Base-by-base conservation (phyloP, 2,329 filamentous ascomycete species). In the Aschersonia sp. region DNA sequence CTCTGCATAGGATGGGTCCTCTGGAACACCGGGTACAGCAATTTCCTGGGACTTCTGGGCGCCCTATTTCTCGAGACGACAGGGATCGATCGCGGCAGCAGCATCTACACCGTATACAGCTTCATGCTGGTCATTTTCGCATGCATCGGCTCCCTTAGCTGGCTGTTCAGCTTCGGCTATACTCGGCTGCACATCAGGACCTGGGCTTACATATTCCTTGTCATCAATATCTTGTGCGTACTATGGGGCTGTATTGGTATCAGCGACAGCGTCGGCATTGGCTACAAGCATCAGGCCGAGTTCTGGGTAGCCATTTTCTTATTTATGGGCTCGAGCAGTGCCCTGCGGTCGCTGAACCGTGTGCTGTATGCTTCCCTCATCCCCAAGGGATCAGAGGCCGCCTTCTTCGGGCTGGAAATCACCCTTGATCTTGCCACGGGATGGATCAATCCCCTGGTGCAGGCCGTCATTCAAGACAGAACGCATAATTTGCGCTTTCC, bases 401-500 rank as follows among this genome's bases (percentile, higher is more conserved):
- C 47, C 20, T 54, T 51, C 12, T 54, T 54, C 20, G 53, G 53
- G 2, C 49, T 54, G 20, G 51, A 54, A 32, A 54, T 54, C n/a
- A 53, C 53, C 30, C 44, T 54, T 3, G 53, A 53, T 35, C 50
- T 54, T 20, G 51, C 53, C 2, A 54, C 53, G 3, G 53, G 53
- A 2, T 54, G 51, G 53, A 53, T 54, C 43, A 54, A 53, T 20
- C 53, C 53, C 5, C 48, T 54, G 4, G 51, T 54, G 4, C 51
- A 54, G 41, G 53, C 51, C 0, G 50, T 44, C 3, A 54, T 54
- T 5, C 53, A 54, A 41, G 45, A 54, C 30, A 46, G 42, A 9
- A 54, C 51, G 30, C 53, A 54, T n/a, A 54, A 54, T 31, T 35
- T 54, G 32, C 48, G 53, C 0, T 54, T 54, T 45, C 53, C 53